Percentiles rank a stretch among this genome's conserved stretches.
These are phyloP conservation scores for Byssochlamys sp. DNA, from an alignment of 2,329 filamentous ascomycete species.

Conservation along the genomic window DNA sequence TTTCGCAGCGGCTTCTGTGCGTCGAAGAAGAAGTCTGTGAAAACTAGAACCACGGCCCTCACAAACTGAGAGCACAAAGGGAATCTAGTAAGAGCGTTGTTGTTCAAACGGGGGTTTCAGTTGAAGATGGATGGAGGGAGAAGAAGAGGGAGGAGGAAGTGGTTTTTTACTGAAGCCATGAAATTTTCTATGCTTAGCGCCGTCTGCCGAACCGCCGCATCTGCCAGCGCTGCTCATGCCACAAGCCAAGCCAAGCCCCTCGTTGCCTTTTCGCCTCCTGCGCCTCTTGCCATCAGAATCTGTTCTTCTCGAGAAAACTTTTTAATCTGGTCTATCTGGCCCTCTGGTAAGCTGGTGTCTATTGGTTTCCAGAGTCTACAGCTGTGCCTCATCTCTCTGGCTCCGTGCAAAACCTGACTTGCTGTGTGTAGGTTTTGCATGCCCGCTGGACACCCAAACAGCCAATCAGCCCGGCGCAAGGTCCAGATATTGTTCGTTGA, in stretches of 20 bases:
- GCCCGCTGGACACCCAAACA: neutral
- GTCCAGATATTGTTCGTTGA: constrained; percentile 1
- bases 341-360: neutral
- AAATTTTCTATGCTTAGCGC: constrained; percentile 19
- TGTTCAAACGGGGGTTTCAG: constrained; percentile 8
- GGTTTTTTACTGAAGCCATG: constrained; percentile 10
- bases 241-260: neutral
- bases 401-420: neutral
- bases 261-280: constrained; percentile 1
- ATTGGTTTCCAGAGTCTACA: neutral
- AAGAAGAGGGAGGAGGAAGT: constrained; percentile 11
- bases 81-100: constrained; percentile 20
- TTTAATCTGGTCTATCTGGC: neutral
- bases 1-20: constrained; percentile 17
- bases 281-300: neutral
- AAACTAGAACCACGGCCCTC: constrained; percentile 30
- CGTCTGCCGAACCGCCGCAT: constrained; percentile 12
- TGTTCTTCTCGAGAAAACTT: neutral
- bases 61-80: constrained; percentile 18
- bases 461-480: neutral
- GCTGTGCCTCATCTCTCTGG: neutral
- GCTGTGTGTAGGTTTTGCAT: neutral
- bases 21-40: constrained; percentile 7
- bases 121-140: constrained; percentile 13
- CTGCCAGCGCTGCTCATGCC: constrained; percentile 6